Evolutionary conservation across 1,139 yeast genomes (phyloP).

Genomic region (Hemisphaericaspora subhashii): DNA sequence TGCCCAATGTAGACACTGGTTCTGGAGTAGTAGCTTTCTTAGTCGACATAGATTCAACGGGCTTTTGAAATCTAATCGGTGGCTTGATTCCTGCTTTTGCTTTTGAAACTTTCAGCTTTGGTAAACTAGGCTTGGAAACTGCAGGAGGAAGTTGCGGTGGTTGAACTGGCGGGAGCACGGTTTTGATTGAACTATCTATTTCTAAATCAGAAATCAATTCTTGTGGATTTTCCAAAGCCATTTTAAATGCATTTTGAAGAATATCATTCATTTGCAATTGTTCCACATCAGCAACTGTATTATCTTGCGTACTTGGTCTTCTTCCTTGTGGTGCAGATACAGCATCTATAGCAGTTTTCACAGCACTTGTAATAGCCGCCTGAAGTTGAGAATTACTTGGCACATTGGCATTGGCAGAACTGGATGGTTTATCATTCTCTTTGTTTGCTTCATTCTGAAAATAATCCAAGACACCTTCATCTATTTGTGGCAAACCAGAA

Average conservation of each 20-base stretch:
- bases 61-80: conserved; percentile 1
- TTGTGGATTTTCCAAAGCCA: conserved; percentile 70
- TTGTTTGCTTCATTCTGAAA: conserved; percentile 38
- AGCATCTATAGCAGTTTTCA: conserved; percentile 23
- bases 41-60: background rate
- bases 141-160: background rate
- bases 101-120: background rate
- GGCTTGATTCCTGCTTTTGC: background rate
- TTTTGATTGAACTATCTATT: conserved; percentile 24
- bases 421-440: conserved; percentile 16
- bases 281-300: conserved; percentile 41
- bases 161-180: conserved; percentile 4
- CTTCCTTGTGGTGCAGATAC: background rate
- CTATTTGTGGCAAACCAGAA: conserved; percentile 34
- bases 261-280: conserved; percentile 62
- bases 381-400: conserved; percentile 16
- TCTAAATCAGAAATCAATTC: conserved; percentile 54
- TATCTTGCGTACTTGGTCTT: conserved; percentile 1
- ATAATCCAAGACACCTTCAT: conserved; percentile 39
- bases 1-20: conserved; percentile 47
- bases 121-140: background rate
- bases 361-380: conserved; percentile 27
- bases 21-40: conserved; percentile 38
- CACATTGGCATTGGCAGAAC: background rate
- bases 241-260: conserved; percentile 67